A percentile compares a stretch with the other conserved stretches of the same genome.
phyloP scores from a whole-genome alignment of 2,329 filamentous ascomycete genomes.

The Zarea fungicola region DNA sequence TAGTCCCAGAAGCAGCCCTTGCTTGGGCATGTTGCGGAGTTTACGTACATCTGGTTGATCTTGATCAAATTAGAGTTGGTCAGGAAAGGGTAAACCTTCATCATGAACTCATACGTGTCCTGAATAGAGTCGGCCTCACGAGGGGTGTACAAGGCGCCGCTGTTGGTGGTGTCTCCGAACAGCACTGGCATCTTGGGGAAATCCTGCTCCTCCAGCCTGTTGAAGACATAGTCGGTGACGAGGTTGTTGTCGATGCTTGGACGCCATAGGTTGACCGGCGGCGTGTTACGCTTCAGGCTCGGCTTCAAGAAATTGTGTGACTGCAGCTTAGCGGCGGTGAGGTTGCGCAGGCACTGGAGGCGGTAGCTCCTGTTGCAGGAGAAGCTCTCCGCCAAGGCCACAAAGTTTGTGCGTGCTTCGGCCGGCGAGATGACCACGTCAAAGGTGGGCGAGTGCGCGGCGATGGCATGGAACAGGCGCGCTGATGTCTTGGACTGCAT shows the following conservation, averaged over 20 bases:
- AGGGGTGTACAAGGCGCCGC: constrained; percentile 33
- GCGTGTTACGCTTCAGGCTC: constrained; percentile 34
- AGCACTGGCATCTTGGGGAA: constrained; percentile 52
- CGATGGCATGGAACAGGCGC: constrained; percentile 47
- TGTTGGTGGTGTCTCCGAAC: constrained; percentile 35
- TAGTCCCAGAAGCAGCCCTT: constrained; percentile 34
- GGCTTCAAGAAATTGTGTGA: no score
- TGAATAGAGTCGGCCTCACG: constrained; percentile 26
- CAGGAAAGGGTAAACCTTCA: constrained; percentile 30
- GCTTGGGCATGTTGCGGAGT: constrained; percentile 21
- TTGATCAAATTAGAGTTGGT: constrained; percentile 26
- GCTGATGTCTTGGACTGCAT: constrained; percentile 46
- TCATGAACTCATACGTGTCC: constrained; percentile 29
- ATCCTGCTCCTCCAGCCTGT: constrained; percentile 39
- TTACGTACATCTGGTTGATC: constrained; percentile 31
- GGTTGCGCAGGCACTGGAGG: constrained; percentile 41
- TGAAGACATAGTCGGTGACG: constrained; percentile 45
- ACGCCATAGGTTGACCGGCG: constrained; percentile 48
- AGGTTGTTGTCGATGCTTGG: constrained; percentile 52
- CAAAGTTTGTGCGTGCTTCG: constrained; percentile 40
- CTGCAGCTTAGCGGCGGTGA: constrained; percentile 37
- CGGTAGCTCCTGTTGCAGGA: neutral
- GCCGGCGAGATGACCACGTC: constrained; percentile 40
- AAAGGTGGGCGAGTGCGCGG: constrained; percentile 48
- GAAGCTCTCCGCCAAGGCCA: constrained; percentile 32